A percentile compares a stretch with the other conserved stretches of the same genome.
These are phyloP conservation scores for Brassica hybrid DNA, from an alignment of 441 rosid genomes.

Conservation along the genomic window DNA sequence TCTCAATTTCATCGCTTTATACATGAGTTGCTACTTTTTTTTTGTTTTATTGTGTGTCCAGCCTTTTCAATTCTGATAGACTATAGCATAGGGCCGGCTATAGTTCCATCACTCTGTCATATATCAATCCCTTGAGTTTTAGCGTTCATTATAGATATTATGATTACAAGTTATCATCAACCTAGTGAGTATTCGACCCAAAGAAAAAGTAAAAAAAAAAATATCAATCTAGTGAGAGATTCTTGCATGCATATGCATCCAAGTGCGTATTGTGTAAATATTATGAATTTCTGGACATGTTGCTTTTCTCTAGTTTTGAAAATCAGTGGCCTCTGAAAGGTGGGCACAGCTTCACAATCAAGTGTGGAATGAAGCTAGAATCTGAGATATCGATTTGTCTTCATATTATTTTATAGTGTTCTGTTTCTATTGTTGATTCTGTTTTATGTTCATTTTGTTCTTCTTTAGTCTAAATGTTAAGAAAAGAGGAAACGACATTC, in stretches of 20 bases:
- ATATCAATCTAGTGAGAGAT: not conserved
- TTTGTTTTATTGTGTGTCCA: conserved; percentile 32
- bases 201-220: not conserved
- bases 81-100: conserved; percentile 24
- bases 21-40: conserved; percentile 44
- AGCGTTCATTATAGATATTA: too few relatives aligned
- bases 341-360: not conserved
- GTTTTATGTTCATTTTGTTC: not conserved
- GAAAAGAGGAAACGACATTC: not conserved
- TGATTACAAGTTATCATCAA: not conserved
- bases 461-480: not conserved
- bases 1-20: conserved; percentile 44
- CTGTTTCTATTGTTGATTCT: not conserved
- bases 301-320: not conserved
- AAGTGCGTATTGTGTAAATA: not conserved
- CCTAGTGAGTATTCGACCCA: not conserved
- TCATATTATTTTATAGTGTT: not conserved
- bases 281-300: not conserved
- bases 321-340: not conserved
- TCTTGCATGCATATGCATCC: not conserved
- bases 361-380: not conserved
- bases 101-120: too few relatives aligned
- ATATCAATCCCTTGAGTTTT: too few relatives aligned
- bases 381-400: not conserved
- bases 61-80: conserved; percentile 35